Percentiles rank a stretch among this genome's conserved stretches.
These are phyloP conservation scores for Cichorium intybus DNA, from an alignment of 140 eudicot genomes.

Conservation along the genomic window DNA sequence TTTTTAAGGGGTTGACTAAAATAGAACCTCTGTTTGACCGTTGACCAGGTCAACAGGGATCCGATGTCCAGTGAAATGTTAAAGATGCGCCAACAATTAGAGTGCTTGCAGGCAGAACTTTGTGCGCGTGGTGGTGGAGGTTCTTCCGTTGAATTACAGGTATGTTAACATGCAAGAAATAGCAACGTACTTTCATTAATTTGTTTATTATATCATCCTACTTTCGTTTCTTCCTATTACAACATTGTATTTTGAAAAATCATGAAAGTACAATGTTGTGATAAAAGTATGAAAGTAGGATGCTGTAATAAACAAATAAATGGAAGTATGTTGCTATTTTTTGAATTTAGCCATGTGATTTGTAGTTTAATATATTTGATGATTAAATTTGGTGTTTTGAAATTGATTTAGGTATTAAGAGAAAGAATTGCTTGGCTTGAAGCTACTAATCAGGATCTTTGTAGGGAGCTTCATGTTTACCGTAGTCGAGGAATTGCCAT, in stretches of 20 bases:
- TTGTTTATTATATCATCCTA: neutral
- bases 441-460: constrained; percentile 85
- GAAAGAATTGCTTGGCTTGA: constrained; percentile 92
- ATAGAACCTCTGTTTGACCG: neutral
- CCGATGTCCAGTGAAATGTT: constrained; percentile 95
- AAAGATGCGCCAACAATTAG: constrained; percentile 93
- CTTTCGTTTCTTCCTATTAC: neutral
- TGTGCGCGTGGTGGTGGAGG: constrained; percentile 95
- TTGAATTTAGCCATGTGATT: neutral
- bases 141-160: constrained; percentile 86
- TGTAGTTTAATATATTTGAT: neutral
- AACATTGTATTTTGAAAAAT: neutral
- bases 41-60: constrained; percentile 73
- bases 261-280: too few relatives aligned
- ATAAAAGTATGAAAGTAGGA: too few relatives aligned
- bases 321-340: too few relatives aligned
- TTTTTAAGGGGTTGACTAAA: constrained; percentile 6
- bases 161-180: constrained; percentile 14
- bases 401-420: constrained; percentile 49
- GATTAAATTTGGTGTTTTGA: neutral
- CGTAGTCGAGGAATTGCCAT: constrained; percentile 47
- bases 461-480: constrained; percentile 70
- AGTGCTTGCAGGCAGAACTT: constrained; percentile 94
- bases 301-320: too few relatives aligned
- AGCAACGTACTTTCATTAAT: neutral